These are phyloP conservation scores for Marchantia polymorpha DNA, from an alignment of 225 moss, liverwort and hornwort species.

Conservation along the genomic window DNA sequence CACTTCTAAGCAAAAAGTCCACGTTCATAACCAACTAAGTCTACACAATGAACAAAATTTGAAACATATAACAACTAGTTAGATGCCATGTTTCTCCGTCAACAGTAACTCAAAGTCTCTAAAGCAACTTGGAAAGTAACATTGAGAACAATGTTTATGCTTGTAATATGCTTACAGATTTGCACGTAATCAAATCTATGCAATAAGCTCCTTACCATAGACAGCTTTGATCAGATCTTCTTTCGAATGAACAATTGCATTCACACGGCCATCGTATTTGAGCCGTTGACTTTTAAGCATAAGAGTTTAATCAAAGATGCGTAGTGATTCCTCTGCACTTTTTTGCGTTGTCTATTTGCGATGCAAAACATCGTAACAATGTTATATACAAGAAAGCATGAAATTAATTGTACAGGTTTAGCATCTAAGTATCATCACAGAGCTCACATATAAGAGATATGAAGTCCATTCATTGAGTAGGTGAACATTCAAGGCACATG, in stretches of 20 bases:
- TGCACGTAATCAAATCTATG: no score
- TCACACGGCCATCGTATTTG: conserved; percentile 90
- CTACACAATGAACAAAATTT: conserved; percentile 21
- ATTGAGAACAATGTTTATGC: no score
- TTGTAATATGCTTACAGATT: no score
- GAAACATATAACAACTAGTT: neutral
- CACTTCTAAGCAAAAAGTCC: conserved; percentile 91
- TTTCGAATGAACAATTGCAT: conserved; percentile 75
- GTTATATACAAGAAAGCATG: no score
- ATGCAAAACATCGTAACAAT: conserved; percentile 1
- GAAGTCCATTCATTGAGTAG: no score
- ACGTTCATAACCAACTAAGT: conserved; percentile 69
- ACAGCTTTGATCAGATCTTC: conserved; percentile 64
- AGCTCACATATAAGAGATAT: no score
- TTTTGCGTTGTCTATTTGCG: conserved; percentile 56
- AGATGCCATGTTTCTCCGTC: neutral
- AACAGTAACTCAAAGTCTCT: neutral
- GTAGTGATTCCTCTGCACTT: conserved; percentile 68
- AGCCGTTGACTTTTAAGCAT: conserved; percentile 88
- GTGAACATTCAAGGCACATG: no score
- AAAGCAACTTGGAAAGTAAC: neutral
- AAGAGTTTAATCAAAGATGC: conserved; percentile 72
- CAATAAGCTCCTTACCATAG: conserved; percentile 22
- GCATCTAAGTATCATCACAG: no score
- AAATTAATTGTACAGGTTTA: no score